A percentile compares a stretch with the other conserved stretches of the same genome.
Conservation (phyloP, 148 eudicot species). For the Rhododendron molle region DNA sequence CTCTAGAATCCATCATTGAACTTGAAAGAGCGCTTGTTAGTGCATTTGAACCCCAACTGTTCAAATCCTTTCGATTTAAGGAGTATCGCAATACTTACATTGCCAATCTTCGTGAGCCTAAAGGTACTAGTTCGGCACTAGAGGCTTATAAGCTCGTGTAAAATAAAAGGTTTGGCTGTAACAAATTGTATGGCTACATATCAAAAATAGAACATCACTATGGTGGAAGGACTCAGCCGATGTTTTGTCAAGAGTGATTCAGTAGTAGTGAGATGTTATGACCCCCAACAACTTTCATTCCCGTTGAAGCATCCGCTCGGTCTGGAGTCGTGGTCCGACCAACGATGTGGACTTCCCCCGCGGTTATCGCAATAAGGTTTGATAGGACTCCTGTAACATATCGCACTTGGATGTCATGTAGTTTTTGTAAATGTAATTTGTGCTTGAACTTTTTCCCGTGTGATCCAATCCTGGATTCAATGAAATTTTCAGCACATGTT, state of each 20-base stretch:
- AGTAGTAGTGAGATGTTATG: neutral
- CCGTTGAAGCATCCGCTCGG: too few relatives aligned
- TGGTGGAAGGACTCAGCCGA: neutral
- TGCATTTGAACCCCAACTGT: conserved; percentile 22
- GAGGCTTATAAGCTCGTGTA: neutral
- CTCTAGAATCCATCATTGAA: conserved; percentile 15
- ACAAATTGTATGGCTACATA: neutral
- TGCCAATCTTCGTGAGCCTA: neutral
- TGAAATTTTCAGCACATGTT: neutral
- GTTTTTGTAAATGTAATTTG: too few relatives aligned
- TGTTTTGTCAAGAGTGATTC: neutral
- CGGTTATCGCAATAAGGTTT: neutral
- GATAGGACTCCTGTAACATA: neutral
- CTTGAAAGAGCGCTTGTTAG: conserved; percentile 27
- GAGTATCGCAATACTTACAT: conserved; percentile 1
- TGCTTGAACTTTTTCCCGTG: neutral
- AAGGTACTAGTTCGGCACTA: neutral
- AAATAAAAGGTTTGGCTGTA: neutral
- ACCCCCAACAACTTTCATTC: too few relatives aligned
- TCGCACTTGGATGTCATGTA: too few relatives aligned
- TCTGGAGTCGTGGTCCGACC: too few relatives aligned
- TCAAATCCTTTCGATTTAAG: conserved; percentile 16
- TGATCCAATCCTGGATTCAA: neutral
- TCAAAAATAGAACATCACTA: neutral
- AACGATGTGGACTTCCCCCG: too few relatives aligned